phyloP scores from a whole-genome alignment of 2,329 filamentous ascomycete species.

The Fusarium hainanense region DNA sequence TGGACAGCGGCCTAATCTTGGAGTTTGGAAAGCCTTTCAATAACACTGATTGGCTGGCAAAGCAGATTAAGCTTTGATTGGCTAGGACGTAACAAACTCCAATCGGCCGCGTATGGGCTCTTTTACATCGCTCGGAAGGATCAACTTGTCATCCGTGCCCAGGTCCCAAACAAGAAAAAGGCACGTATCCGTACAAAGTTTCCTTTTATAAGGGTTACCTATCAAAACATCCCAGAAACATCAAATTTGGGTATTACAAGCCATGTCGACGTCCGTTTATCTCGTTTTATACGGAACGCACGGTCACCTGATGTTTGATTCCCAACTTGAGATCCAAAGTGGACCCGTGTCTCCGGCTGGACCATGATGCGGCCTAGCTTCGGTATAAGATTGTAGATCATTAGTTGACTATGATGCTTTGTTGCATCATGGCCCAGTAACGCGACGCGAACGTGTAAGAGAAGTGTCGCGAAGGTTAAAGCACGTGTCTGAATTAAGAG shows the following conservation, averaged over 20 bases:
- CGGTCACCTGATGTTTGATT: constrained; percentile 26
- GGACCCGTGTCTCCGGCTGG: constrained; percentile 16
- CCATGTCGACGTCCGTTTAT: constrained; percentile 10
- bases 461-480: constrained; percentile 15
- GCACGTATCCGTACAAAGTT: constrained; percentile 2
- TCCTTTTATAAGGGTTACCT: background rate
- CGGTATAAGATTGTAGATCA: background rate
- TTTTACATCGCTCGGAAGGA: constrained; percentile 30
- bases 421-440: background rate
- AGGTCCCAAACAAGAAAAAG: background rate
- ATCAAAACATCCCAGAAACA: background rate
- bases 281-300: constrained; percentile 15
- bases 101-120: constrained; percentile 31
- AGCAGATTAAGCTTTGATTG: constrained; percentile 33
- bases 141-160: constrained; percentile 22
- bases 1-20: constrained; percentile 13
- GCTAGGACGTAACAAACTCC: constrained; percentile 3
- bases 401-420: constrained; percentile 5
- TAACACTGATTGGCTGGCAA: constrained; percentile 40
- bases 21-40: constrained; percentile 9
- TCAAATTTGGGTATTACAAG: constrained; percentile 4
- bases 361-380: constrained; percentile 27
- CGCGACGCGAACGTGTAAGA: constrained; percentile 35
- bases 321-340: constrained; percentile 15
- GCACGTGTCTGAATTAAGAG: constrained; percentile 6